These are phyloP conservation scores for Sorghum bicolor DNA, from an alignment of 176 grass and related monocot genomes.

Conservation along the genomic window DNA sequence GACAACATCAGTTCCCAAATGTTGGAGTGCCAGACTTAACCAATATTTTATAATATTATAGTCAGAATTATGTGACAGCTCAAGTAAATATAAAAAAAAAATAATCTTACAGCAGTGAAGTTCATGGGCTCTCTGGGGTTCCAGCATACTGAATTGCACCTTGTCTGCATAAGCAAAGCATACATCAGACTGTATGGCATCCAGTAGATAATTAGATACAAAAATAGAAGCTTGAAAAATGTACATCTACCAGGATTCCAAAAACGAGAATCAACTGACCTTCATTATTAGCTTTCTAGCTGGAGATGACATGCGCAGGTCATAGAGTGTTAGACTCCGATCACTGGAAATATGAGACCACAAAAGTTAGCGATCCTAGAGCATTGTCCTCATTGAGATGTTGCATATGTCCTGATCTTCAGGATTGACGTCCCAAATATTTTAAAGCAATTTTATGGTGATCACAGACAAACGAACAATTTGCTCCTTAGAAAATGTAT, in stretches of 20 bases:
- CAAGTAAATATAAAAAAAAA: neutral
- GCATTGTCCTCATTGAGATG: neutral
- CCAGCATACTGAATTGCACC: conserved; percentile 92
- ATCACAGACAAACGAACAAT: neutral
- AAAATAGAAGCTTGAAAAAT: neutral
- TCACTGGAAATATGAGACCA: conserved; percentile 60
- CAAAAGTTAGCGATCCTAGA: neutral
- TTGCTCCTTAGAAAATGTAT: neutral
- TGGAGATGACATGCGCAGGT: conserved; percentile 91
- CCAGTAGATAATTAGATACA: neutral
- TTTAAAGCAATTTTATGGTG: neutral
- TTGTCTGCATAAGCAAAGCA: conserved; percentile 67
- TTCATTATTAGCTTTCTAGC: conserved; percentile 93
- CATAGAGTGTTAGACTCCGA: conserved; percentile 87
- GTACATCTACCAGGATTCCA: neutral
- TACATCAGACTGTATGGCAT: neutral
- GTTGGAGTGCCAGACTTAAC: neutral
- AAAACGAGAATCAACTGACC: conserved; percentile 38
- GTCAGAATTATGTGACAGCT: neutral
- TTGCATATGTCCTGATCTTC: neutral
- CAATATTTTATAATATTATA: neutral
- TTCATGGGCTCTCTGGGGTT: conserved; percentile 99
- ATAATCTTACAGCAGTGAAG: conserved; percentile 85
- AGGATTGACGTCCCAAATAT: neutral
- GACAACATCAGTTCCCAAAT: conserved; percentile 26